Evolutionary conservation across 2,329 filamentous ascomycete genomes (phyloP), one percentile per base, ranked within the genome.

Genomic region (Aureobasidium sp.): DNA sequence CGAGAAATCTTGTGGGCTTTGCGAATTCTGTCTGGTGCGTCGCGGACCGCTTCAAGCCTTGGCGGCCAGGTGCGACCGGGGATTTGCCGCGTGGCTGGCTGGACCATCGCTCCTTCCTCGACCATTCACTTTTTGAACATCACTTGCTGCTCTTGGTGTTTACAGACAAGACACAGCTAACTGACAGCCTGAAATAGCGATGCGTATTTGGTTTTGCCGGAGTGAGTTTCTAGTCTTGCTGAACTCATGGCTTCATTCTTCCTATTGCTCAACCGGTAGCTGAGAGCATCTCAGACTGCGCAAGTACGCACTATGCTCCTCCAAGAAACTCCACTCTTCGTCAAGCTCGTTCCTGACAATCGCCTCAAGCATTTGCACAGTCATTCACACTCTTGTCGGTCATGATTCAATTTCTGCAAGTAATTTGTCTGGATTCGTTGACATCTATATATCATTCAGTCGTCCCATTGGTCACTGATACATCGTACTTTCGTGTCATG

Each of bases 381-480:
- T 35, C 47, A 35, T 22, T n/a, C 7, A 11, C 29, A 14, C 5
- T n/a, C 5, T 14, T 19, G 5, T 8, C 42, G 24, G 6, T 17
- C 22, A 22, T 27, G 42, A 0, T n/a, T 39, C 33, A 17, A 52
- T n/a, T 5, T 42, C 17, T 4, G 15, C 31, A 24, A 31, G n/a
- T 44, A 42, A 31, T 24, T n/a, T 45, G 9, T 19, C 39, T 45
- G 39, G 27, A 39, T 57, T 45, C 12, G 12, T 19, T 39, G 40
- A 44, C 39, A 54, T 44, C 53, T 57, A 57, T 35, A 44, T 57
- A 45, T 45, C 19, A 39, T 52, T 24, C 40, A 57, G 39, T 45
- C 53, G n/a, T 57, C 24, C 12, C 27, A 24, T 45, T 24, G 39
- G 29, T 57, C 53, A 39, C 39, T 35, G 29, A 45, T 45, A n/a